phyloP scores from a whole-genome alignment of 2,329 filamentous ascomycete species.

The Colletotrichum aenigma region DNA sequence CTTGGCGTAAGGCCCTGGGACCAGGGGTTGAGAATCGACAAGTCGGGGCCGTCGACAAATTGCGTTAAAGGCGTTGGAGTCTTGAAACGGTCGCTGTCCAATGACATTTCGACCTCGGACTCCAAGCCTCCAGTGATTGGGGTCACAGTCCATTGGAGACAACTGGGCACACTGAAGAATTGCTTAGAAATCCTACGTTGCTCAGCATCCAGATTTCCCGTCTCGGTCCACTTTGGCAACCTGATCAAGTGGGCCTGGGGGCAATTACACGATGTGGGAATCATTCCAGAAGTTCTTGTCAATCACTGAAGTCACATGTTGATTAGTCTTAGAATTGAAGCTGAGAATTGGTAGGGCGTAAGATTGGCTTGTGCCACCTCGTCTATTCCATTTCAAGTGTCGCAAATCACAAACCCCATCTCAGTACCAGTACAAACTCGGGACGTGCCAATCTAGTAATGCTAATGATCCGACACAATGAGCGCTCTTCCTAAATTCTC shows the following conservation, averaged over 20 bases:
- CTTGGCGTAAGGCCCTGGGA: neutral
- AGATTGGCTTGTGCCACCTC: neutral
- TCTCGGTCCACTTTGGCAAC: neutral
- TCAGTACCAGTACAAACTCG: neutral
- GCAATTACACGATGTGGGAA: fast-evolving
- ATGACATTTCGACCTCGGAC: neutral
- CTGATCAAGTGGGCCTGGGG: neutral
- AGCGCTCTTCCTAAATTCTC: neutral
- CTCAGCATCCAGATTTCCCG: neutral
- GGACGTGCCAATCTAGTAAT: neutral
- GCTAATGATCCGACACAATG: neutral
- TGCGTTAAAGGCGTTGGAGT: neutral
- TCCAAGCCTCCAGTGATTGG: slow-evolving; percentile 4
- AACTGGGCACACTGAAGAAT: neutral
- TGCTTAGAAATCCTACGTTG: slow-evolving; percentile 13
- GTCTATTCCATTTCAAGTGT: neutral
- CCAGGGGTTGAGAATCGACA: neutral
- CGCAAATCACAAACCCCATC: neutral
- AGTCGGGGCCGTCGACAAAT: neutral
- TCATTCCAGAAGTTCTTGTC: neutral
- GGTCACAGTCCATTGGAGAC: neutral
- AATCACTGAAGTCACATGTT: neutral
- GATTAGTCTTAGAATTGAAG: neutral
- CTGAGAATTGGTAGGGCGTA: fast-evolving
- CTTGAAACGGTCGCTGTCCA: neutral